Base-by-base conservation (phyloP, 2,329 filamentous ascomycete genomes). In the Orbilia blumenaviensis region DNA sequence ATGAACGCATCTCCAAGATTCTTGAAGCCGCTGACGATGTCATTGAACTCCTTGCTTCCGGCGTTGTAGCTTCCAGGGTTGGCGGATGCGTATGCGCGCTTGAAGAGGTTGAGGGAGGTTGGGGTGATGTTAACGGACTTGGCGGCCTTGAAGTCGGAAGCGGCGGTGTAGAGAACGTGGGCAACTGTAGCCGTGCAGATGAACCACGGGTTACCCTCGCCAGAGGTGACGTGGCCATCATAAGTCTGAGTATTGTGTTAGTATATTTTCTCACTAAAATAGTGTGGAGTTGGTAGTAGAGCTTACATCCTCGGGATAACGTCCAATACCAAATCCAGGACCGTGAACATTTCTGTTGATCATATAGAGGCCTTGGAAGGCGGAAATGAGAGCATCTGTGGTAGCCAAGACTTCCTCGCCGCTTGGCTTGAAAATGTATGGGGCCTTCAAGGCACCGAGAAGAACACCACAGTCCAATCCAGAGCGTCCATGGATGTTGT, bases 371-470 rank as follows among this genome's bases (percentile, higher is more conserved):
- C 85, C 83, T 21, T 92, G 89, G 86, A 95, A 94, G 0, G 91
- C 89, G 81, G 94, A 91, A 0, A 89, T 89, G 3, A 92, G 87
- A 1, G 86, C 87, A 83, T 94, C 94, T 83, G 92, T 91, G 81
- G 92, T 95, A 18, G 91, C 87, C 29, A 95, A 85, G 1, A 90
- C 89, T 46, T 82, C 82, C 76, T 88, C 85, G 27, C 89, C 91
- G 84, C 91, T 94, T 8, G 92, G 92, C 83, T 94, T 92, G 84
- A 94, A 94, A 2, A 91, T 93, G 2, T 85, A 84, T 54, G 88
- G 87, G 79, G 92, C 89, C 79, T 91, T 93, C 29, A 91, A 91
- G 2, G 88, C 87, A 1, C 84, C 86, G 1, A 92, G 84, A 36
- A 94, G 83, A 0, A 89, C 89, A 83, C 93, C 93, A 63, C 88